A percentile compares a stretch with the other conserved stretches of the same genome.
Evolutionary conservation across 371 early-diverging fungal species (phyloP).

Genomic region (Mucor velutinosus): DNA sequence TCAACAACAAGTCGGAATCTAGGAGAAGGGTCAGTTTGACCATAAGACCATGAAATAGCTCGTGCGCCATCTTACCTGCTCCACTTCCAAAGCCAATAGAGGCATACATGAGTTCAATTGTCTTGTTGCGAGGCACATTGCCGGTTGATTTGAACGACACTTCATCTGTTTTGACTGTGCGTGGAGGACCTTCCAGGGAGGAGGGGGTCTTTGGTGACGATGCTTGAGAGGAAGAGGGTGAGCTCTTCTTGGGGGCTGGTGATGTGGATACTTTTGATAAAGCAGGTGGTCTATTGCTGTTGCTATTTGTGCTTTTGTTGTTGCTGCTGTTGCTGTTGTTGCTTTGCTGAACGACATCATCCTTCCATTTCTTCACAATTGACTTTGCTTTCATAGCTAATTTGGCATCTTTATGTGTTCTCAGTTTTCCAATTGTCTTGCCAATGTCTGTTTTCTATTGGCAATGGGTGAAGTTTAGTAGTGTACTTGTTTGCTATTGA

Average conservation of each 20-base stretch:
- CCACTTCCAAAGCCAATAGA: conserved; percentile 75
- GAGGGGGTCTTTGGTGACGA: conserved; percentile 33
- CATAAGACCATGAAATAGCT: neutral
- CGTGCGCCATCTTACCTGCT: conserved; percentile 55
- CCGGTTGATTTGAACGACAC: conserved; percentile 61
- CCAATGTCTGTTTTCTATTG: conserved; percentile 78
- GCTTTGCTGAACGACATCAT: conserved; percentile 53
- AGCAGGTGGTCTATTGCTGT: neutral
- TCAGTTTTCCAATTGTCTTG: conserved; percentile 71
- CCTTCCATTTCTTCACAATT: conserved; percentile 83
- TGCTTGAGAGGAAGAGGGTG: conserved; percentile 27
- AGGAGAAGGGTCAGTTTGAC: neutral
- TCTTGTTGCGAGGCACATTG: conserved; percentile 79
- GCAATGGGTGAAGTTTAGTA: neutral
- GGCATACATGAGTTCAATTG: conserved; percentile 83
- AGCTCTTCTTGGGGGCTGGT: conserved; percentile 2
- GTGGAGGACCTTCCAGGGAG: conserved; percentile 43
- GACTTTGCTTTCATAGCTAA: conserved; percentile 67
- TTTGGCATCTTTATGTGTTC: conserved; percentile 61
- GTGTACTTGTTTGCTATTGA: neutral
- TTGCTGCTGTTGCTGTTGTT: neutral
- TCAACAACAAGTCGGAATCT: conserved; percentile 66
- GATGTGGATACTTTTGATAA: neutral
- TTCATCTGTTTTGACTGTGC: conserved; percentile 68
- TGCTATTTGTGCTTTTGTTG: neutral